These are phyloP conservation scores for Candida xiaguanensis DNA, from an alignment of 805 yeast genomes.

Conservation along the genomic window DNA sequence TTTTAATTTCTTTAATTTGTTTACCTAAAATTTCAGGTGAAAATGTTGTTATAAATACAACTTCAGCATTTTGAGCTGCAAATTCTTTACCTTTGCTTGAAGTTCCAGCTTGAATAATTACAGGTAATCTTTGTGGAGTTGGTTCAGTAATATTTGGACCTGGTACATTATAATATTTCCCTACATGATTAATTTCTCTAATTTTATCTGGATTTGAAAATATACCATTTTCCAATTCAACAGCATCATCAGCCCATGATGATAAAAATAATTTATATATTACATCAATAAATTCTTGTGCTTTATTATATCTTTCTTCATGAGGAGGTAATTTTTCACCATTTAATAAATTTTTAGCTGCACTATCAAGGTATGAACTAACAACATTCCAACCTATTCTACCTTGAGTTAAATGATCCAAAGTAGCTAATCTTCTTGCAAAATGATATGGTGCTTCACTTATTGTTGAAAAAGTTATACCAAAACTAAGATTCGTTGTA, in stretches of 20 bases:
- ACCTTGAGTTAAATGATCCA: conserved; percentile 41
- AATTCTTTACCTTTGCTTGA: conserved; percentile 38
- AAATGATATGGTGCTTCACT: conserved; percentile 41
- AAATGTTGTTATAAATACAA: conserved; percentile 35
- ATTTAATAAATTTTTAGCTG: conserved; percentile 37
- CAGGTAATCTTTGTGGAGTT: conserved; percentile 42
- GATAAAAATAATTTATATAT: conserved; percentile 36
- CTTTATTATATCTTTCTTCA: conserved; percentile 36
- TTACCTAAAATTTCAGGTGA: conserved; percentile 25
- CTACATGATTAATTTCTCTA: conserved; percentile 39
- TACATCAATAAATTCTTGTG: conserved; percentile 39
- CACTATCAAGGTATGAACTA: conserved; percentile 40
- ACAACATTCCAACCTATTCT: conserved; percentile 49
- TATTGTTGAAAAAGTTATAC: conserved; percentile 40
- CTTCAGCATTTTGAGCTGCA: conserved; percentile 44
- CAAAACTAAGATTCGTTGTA: conserved; percentile 37
- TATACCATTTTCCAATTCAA: conserved; percentile 23
- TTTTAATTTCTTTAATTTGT: conserved; percentile 26
- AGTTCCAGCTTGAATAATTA: conserved; percentile 43
- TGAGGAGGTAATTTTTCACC: conserved; percentile 35
- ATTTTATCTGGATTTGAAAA: conserved; percentile 38
- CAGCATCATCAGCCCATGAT: conserved; percentile 45
- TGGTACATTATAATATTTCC: conserved; percentile 38
- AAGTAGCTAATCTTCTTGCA: conserved; percentile 41
- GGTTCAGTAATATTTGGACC: conserved; percentile 43